Evolutionary conservation across 306 rosid species (phyloP).

Genomic region (Pyrus bretschneideri): DNA sequence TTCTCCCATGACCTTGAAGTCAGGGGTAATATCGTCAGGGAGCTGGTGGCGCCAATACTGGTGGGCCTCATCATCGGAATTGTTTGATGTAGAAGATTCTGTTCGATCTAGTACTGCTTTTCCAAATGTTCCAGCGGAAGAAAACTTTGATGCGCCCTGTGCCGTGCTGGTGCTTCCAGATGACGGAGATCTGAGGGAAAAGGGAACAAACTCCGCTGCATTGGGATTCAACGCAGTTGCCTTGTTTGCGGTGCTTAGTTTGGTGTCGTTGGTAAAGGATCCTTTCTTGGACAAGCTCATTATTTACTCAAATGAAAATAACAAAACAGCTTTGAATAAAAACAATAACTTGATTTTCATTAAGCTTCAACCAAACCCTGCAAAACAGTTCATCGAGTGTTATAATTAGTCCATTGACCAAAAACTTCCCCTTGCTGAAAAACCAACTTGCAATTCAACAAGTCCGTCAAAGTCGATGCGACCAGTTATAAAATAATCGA

Average conservation of each 20-base stretch:
- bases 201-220: conserved; percentile 95
- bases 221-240: conserved; percentile 68
- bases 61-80: conserved; percentile 90
- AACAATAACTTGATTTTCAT: conserved; percentile 13
- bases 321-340: neutral
- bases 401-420: conserved; percentile 1
- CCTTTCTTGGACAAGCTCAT: conserved; percentile 82
- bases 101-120: conserved; percentile 80
- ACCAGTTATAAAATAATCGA: neutral
- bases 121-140: conserved; percentile 58
- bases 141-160: conserved; percentile 38
- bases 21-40: conserved; percentile 96
- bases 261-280: conserved; percentile 36
- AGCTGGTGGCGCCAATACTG: conserved; percentile 93
- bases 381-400: conserved; percentile 25
- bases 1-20: conserved; percentile 77
- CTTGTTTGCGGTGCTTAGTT: conserved; percentile 47
- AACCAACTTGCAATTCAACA: neutral
- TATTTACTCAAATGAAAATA: conserved; percentile 38
- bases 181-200: conserved; percentile 61
- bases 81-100: conserved; percentile 71
- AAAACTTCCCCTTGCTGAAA: neutral
- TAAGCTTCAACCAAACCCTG: conserved; percentile 84
- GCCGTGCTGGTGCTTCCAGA: conserved; percentile 53
- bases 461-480: conserved; percentile 2